Evolutionary conservation across 441 rosid species (phyloP), one percentile per base, ranked within the genome.

Genomic region (Arabidopsis hybrid): DNA sequence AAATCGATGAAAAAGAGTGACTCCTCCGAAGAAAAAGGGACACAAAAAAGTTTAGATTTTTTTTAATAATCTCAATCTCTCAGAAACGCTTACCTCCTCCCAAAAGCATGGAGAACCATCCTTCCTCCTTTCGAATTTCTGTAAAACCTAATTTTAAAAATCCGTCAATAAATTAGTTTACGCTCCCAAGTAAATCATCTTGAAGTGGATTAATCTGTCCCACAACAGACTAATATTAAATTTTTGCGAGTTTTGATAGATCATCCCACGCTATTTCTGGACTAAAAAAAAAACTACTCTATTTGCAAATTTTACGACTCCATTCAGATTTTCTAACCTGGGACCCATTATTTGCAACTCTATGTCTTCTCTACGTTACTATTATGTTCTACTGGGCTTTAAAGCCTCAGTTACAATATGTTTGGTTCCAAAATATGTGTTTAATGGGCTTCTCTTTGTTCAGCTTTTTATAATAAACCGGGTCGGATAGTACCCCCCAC

Each of bases 101-200:
- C 73, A 26, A 66, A 77, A 43, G 9, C 18, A 46, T 60, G 80
- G 73, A 78, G 71, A 78, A 55, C 81, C 81, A 55, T 61, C 57
- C 43, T 72, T 49, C n/a, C 13, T 62, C n/a, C 17, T 65, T 58
- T 47, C 9, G 14, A 32, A 32, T 65, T 52, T 36, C 67, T 64
- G 75, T 76, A 58, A 53, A 42, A 45, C 6, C 69, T 72, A 53
- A 72, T 29, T 78, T 67, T 60, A 35, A 31, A 31, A 52, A 9
- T n/a, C 17, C 45, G 43, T 42, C 6, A 60, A 59, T 13, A 58
- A 39, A 5, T 2, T 67, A 67, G 62, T 51, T 32, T 60, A 53
- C 7, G 36, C 34, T 60, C 31, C 49, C n/a, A 12, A 14, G 17
- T 73, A 35, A 16, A n/a, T 64, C 12, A 11, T 56, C 0, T 29